Base-by-base conservation (phyloP, 192 early-diverging fungal species). In the Coemansia sp. region DNA sequence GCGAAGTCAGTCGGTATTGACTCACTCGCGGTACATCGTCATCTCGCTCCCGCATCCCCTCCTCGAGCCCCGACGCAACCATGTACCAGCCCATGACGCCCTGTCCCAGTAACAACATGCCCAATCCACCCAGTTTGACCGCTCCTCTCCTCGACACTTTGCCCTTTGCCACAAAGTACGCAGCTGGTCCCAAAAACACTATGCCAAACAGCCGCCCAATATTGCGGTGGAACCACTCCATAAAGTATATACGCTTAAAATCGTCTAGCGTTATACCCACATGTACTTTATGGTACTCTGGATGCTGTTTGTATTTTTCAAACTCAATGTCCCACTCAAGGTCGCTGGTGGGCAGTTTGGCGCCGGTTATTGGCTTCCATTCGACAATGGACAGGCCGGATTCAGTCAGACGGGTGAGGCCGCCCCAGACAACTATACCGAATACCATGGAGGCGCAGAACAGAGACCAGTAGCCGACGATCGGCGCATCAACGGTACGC, bases 191-290 rank as follows among this genome's bases (percentile, higher is more conserved):
- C 65, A 95, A 80, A 60, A 96, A 94, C 0, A 89, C 83, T 5
- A 92, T 76, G 11, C 95, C 95, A 72, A 99, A 97, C 52, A 90
- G 85, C 3, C 95, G 85, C n/a, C 95, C 97, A 47, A 90, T 82
- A 83, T 95, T 96, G 68, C 97, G 88, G 69, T 99, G 95, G 55
- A 89, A 90, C 95, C 97, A 97, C 82, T 99, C 95, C 88, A 93
- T 93, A 79, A 93, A 97, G 76, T 95, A 99, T 62, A 97, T 99
- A 57, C 81, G 87, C 81, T 99, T 97, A 85, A 99, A 97, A 72
- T 98, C 94, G 26, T 87, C 80, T 17, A 97, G 72, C 2, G 88
- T 88, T 74, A 98, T 94, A 39, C 92, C 82, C 57, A 90, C 89
- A 76, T 98, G 94, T 62, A 95, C 80, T 88, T 92, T 83, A 77